Evolutionary conservation across 2,329 filamentous ascomycete species (phyloP), one percentile per base, ranked within the genome.

Genomic region (Neofusicoccum kwambonambiense): DNA sequence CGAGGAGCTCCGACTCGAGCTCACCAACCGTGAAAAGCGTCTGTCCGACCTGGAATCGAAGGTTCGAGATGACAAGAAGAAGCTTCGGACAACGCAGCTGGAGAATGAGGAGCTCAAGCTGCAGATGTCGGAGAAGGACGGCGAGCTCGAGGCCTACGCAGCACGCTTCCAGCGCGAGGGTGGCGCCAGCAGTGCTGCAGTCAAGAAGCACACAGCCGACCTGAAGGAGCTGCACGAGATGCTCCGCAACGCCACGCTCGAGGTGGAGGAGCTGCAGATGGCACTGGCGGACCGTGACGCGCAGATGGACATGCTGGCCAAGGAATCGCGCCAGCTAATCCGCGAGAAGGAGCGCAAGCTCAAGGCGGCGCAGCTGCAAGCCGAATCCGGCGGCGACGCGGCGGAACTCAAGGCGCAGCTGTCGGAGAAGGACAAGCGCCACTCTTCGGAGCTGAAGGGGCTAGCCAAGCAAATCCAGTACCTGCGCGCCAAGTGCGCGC

Each of bases 381-480:
- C 72, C 4, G 65, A 69, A 27, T 69, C 72, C 44, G 69, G 75
- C 50, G 73, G 74, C 39, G 70, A 72, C n/a, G 64, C 60, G 4
- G 65, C 75, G 34, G 70, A 73, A 44, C 68, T 76, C 2, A 73
- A 75, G 45, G 70, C 82, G 34, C 82, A 85, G 64, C 82, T 88
- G 54, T 83, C 87, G 54, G 84, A 87, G 64, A 87, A 89, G 51
- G 88, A 92, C 71, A 87, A 86, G 69, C 82, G 86, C 50, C 91
- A 95, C 75, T 81, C 84, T 71, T 89, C 88, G 76, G 91, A 96
- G 79, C 81, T 97, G 62, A 87, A 89, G 69, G 94, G 94, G 17
- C 84, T 98, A 74, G 86, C 87, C 62, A 90, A 95, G 79, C 93
- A 98, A 79, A 94, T 98, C 75, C 87, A 93, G 72, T 98, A 91